Conservation (phyloP, 805 yeast genomes). For the Metschnikowia proteae region DNA sequence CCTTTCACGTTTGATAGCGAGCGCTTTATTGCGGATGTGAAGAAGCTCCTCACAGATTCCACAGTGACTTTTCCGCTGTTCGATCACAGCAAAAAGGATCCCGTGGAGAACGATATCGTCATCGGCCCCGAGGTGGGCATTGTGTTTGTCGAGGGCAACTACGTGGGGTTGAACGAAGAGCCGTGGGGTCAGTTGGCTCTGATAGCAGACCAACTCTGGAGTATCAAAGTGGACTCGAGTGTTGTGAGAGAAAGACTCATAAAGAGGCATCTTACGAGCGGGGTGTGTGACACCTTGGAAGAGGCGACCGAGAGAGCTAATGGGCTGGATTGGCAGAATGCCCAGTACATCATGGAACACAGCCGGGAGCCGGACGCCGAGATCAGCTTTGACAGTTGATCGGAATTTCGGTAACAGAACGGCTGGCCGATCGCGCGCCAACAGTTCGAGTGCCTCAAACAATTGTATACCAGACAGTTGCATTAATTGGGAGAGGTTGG, state of each 20-base stretch:
- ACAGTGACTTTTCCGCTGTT: conserved; percentile 61
- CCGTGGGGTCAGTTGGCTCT: conserved; percentile 54
- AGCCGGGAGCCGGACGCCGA: conserved; percentile 15
- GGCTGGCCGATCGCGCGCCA: too few relatives aligned
- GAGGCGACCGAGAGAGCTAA: conserved; percentile 52
- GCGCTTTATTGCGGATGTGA: conserved; percentile 24
- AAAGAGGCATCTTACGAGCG: conserved; percentile 59
- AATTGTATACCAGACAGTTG: too few relatives aligned
- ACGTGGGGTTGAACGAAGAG: conserved; percentile 54
- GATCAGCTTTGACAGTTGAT: conserved; percentile 2
- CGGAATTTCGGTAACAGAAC: not conserved
- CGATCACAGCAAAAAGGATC: conserved; percentile 73
- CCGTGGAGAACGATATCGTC: conserved; percentile 49
- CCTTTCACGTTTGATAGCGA: conserved; percentile 78
- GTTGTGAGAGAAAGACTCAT: conserved; percentile 58
- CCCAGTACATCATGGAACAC: conserved; percentile 32
- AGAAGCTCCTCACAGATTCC: conserved; percentile 22
- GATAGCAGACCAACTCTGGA: conserved; percentile 45
- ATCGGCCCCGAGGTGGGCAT: conserved; percentile 48
- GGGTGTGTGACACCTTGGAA: conserved; percentile 43
- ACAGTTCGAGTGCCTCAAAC: too few relatives aligned
- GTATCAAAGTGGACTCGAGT: conserved; percentile 44
- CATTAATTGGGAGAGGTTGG: too few relatives aligned
- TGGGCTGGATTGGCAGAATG: conserved; percentile 64
- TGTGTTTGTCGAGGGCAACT: conserved; percentile 72